These are phyloP conservation scores for Claviceps sp. DNA, from an alignment of 2,329 filamentous ascomycete genomes.

Conservation along the genomic window DNA sequence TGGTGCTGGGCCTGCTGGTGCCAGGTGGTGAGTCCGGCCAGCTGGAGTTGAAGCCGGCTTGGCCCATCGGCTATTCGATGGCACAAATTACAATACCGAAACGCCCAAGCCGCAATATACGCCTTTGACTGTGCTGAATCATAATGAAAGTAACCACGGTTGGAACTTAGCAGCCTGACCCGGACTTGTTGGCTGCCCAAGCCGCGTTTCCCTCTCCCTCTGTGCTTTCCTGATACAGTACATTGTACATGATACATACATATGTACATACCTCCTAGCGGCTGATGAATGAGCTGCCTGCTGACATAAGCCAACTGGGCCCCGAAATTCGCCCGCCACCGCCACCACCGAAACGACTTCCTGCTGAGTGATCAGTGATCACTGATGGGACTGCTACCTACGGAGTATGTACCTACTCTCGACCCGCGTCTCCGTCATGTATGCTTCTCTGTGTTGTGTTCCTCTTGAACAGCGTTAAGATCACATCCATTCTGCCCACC, in stretches of 20 bases:
- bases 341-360: no score
- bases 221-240: not conserved
- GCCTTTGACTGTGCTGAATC: not conserved
- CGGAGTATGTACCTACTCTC: no score
- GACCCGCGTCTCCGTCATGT: not conserved
- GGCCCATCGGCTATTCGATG: no score
- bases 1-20: no score
- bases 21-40: no score
- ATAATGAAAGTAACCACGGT: no score
- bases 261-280: not conserved
- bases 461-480: not conserved
- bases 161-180: not conserved
- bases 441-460: not conserved
- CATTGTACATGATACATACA: no score
- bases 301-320: conserved; percentile 4
- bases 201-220: not conserved
- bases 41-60: no score
- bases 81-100: no score
- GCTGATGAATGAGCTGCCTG: not conserved
- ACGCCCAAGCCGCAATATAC: not conserved
- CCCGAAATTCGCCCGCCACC: conserved; percentile 3
- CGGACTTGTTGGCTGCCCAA: not conserved
- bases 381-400: not conserved
- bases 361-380: no score
- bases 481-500: not conserved